phyloP scores from a whole-genome alignment of 768 basidiomycete species.

The Hysterangium stoloniferum region DNA sequence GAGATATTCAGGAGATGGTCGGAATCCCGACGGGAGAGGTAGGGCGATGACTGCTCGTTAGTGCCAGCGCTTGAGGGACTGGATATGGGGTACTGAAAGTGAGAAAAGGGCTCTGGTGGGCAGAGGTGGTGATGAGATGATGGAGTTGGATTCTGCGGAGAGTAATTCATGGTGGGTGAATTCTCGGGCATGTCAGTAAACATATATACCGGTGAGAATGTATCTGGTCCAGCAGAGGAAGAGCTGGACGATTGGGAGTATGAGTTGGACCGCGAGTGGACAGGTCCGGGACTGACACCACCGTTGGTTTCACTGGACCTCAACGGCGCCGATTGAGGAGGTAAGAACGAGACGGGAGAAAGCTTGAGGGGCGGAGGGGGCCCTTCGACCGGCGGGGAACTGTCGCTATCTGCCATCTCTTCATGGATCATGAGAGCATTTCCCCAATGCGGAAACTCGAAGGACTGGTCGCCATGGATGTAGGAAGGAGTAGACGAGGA shows the following conservation, averaged over 20 bases:
- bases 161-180: conserved; percentile 3
- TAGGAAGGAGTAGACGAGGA: background rate
- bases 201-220: conserved; percentile 10
- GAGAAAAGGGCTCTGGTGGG: conserved; percentile 10
- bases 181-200: conserved; percentile 8
- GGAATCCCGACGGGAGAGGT: conserved; percentile 5
- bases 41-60: conserved; percentile 4
- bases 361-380: conserved; percentile 9
- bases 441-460: conserved; percentile 11
- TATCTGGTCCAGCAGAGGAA: conserved; percentile 6
- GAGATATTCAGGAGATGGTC: conserved; percentile 11
- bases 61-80: conserved; percentile 9
- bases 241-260: conserved; percentile 11
- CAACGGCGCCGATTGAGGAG: background rate
- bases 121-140: conserved; percentile 8
- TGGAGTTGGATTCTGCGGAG: background rate
- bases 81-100: conserved; percentile 10
- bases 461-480: conserved; percentile 5
- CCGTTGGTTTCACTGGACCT: background rate
- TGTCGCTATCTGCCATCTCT: conserved; percentile 7
- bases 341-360: conserved; percentile 9
- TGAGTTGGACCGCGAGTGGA: conserved; percentile 10
- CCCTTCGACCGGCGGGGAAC: conserved; percentile 12
- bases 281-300: conserved; percentile 9
- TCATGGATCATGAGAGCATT: conserved; percentile 11